Conservation (phyloP, 73 alveolate genomes). For the Tetrahymena borealis region DNA sequence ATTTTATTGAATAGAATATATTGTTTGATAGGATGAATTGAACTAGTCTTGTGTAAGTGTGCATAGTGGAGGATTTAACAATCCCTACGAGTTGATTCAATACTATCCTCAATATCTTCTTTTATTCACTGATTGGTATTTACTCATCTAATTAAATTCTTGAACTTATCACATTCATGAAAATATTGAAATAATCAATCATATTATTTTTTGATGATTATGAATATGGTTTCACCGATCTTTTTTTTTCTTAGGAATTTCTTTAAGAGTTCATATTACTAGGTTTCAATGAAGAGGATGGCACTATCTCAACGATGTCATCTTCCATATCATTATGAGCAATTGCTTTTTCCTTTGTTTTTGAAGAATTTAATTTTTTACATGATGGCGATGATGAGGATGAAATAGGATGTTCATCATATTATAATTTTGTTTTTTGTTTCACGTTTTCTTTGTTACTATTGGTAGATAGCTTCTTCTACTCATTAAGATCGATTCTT, state of each 20-base stretch:
- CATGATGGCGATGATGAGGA: no score
- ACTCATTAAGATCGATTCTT: background rate
- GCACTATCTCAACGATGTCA: background rate
- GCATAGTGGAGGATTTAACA: background rate
- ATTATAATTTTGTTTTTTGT: no score
- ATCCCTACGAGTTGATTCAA: background rate
- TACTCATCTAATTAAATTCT: background rate
- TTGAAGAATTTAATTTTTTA: no score
- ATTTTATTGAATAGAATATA: background rate
- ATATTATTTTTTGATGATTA: background rate
- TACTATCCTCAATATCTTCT: background rate
- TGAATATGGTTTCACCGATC: background rate
- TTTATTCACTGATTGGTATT: background rate
- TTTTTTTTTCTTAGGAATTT: background rate
- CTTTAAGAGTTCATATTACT: background rate
- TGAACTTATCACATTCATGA: background rate
- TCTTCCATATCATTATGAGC: background rate
- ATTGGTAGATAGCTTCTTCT: background rate
- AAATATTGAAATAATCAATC: background rate
- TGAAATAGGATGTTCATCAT: no score
- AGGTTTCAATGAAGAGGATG: background rate
- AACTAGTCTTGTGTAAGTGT: background rate
- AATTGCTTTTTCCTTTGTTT: no score
- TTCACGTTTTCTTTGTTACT: background rate
- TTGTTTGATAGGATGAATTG: background rate